phyloP scores from a whole-genome alignment of 305 asterid genomes.

The Fraxinus albicans region DNA sequence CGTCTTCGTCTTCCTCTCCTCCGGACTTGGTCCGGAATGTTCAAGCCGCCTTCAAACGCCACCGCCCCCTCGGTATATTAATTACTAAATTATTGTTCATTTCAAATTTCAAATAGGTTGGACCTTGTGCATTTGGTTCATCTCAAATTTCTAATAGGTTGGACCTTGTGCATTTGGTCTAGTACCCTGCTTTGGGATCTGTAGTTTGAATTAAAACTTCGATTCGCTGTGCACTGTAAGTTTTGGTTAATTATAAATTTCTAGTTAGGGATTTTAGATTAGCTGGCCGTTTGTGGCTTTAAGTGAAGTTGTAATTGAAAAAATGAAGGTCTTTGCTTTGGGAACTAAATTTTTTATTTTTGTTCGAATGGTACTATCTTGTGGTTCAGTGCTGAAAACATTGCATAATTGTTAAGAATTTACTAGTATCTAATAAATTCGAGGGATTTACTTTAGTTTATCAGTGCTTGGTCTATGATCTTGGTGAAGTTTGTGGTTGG shows the following conservation, averaged over 20 bases:
- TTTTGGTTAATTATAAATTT: not conserved
- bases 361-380: not conserved
- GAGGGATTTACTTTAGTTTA: not conserved
- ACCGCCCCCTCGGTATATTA: conserved; percentile 62
- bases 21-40: conserved; percentile 66
- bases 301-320: not conserved
- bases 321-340: not conserved
- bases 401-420: not conserved
- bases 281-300: not conserved
- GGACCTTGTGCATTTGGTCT: conserved; percentile 7
- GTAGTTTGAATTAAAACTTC: not conserved
- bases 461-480: not conserved
- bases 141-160: not conserved
- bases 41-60: conserved; percentile 81
- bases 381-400: not conserved
- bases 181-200: not conserved
- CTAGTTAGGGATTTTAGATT: not conserved
- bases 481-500: not conserved
- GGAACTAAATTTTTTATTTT: not conserved
- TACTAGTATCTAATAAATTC: not conserved
- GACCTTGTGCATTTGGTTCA: conserved; percentile 9
- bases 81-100: not conserved
- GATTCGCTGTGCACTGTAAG: not conserved
- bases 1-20: conserved; percentile 69
- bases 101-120: not conserved